Evolutionary conservation across 495 filamentous ascomycete species (phyloP), one percentile per base, ranked within the genome.

Genomic region (Xylaria venustula): DNA sequence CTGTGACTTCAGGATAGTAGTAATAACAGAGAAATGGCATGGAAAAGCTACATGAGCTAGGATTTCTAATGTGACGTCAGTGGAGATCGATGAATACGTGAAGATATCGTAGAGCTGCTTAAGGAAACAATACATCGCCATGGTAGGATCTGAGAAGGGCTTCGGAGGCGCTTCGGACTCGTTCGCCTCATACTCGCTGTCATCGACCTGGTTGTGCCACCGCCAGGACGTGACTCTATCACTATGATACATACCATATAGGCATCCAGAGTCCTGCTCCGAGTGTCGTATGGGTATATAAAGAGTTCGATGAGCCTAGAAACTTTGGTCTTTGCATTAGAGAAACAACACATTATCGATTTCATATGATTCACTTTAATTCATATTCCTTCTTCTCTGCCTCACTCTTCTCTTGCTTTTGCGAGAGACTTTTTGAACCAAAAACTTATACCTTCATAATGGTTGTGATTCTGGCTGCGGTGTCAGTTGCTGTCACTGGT

Each of bases 401-500:
- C 6, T 25, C 15, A 22, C 1, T 15, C 20, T 15, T 1, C 23
- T 40, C n/a, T n/a, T 41, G 22, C 41, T 42, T 17, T 11, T 25
- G 20, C 17, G 28, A 34, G 30, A 14, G 14, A 22, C n/a, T n/a
- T n/a, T n/a, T n/a, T n/a, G n/a, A n/a, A n/a, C n/a, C n/a, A n/a
- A n/a, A n/a, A n/a, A 34, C 30, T 11, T 34, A 34, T 11, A 5
- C 11, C 11, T 34, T 34, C 30, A 60, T 0, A 52, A 60, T 60
- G 57, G 57, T 60, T 30, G 56, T 60, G 4, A 19, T 60, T 25
- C 48, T 60, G 37, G 57, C 57, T 34, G 57, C 57, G 19, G 57
- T 60, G 0, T 45, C 57, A 23, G 57, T 52, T 20, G 19, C 47
- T 17, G 32, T 52, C 12, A n/a, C 28, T 17, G 48, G 56, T 23